Evolutionary conservation across 2,329 filamentous ascomycete species (phyloP).

Genomic region (Cercospora janseana): DNA sequence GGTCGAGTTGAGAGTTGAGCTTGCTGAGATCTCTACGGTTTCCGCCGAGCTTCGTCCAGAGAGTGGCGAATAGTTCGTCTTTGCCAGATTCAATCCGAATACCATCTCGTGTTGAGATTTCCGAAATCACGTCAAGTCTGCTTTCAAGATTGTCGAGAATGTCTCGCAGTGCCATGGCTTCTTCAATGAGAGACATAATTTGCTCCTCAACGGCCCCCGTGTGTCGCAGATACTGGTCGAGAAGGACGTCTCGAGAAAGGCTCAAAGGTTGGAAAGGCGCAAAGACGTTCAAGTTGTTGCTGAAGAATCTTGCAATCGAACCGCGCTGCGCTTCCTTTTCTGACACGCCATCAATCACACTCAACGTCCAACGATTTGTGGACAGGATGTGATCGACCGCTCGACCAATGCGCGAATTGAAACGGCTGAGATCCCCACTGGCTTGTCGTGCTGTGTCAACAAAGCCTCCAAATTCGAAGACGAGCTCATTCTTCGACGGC

Average conservation of each 20-base stretch:
- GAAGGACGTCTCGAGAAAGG: slow-evolving; percentile 60
- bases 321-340: slow-evolving; percentile 43
- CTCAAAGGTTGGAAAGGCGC: slow-evolving; percentile 62
- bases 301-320: slow-evolving; percentile 44
- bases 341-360: slow-evolving; percentile 64
- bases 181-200: slow-evolving; percentile 64
- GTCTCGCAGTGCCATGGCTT: slow-evolving; percentile 66
- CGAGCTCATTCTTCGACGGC: slow-evolving; percentile 66
- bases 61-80: slow-evolving; percentile 64
- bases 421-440: slow-evolving; percentile 66
- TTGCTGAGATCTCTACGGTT: slow-evolving; percentile 62
- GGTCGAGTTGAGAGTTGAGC: slow-evolving; percentile 60
- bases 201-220: slow-evolving; percentile 67
- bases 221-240: slow-evolving; percentile 74
- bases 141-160: slow-evolving; percentile 68
- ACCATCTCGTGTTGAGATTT: slow-evolving; percentile 64
- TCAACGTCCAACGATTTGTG: slow-evolving; percentile 73
- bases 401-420: slow-evolving; percentile 72
- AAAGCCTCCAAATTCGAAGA: slow-evolving; percentile 73
- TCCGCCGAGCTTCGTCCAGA: slow-evolving; percentile 74
- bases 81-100: slow-evolving; percentile 58
- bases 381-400: slow-evolving; percentile 72
- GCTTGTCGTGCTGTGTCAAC: slow-evolving; percentile 66
- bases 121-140: slow-evolving; percentile 67
- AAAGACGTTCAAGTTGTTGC: slow-evolving; percentile 46